Conservation (phyloP, 345 rosid species). For the Pugionium dolabratum region DNA sequence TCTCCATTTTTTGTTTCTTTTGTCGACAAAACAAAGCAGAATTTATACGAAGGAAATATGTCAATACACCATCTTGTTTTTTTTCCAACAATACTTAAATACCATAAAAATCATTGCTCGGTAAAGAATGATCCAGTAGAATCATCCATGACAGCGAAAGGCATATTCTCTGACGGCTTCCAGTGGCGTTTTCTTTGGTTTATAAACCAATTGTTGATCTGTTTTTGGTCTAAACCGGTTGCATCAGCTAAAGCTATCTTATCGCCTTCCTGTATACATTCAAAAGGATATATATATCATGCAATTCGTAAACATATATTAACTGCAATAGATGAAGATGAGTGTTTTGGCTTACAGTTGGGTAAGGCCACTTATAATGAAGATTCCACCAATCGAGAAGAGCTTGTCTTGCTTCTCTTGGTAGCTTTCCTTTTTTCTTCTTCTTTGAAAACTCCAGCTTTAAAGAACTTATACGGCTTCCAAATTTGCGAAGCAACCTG, state of each 20-base stretch:
- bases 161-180: slow-evolving; percentile 89
- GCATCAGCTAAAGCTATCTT: slow-evolving; percentile 75
- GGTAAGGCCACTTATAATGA: slow-evolving; percentile 92
- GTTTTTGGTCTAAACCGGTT: slow-evolving; percentile 84
- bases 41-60: slow-evolving; percentile 21
- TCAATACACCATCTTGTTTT: slow-evolving; percentile 25
- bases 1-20: not conserved
- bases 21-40: slow-evolving; percentile 19
- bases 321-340: not conserved
- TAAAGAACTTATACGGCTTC: slow-evolving; percentile 70
- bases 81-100: slow-evolving; percentile 6
- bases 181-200: slow-evolving; percentile 88
- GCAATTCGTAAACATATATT: too few relatives aligned
- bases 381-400: slow-evolving; percentile 79
- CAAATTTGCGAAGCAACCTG: slow-evolving; percentile 59
- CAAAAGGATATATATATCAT: not conserved
- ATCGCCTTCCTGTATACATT: slow-evolving; percentile 62
- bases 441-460: slow-evolving; percentile 85
- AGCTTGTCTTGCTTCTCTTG: slow-evolving; percentile 78
- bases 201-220: slow-evolving; percentile 89
- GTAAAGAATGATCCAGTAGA: slow-evolving; percentile 62
- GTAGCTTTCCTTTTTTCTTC: slow-evolving; percentile 86
- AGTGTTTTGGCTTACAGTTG: slow-evolving; percentile 52
- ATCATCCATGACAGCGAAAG: slow-evolving; percentile 61
- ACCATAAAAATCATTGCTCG: slow-evolving; percentile 49